Percentiles rank a stretch among this genome's conserved stretches.
phyloP scores from a whole-genome alignment of 768 basidiomycete genomes.

The Dacryopinax primogenitus region DNA sequence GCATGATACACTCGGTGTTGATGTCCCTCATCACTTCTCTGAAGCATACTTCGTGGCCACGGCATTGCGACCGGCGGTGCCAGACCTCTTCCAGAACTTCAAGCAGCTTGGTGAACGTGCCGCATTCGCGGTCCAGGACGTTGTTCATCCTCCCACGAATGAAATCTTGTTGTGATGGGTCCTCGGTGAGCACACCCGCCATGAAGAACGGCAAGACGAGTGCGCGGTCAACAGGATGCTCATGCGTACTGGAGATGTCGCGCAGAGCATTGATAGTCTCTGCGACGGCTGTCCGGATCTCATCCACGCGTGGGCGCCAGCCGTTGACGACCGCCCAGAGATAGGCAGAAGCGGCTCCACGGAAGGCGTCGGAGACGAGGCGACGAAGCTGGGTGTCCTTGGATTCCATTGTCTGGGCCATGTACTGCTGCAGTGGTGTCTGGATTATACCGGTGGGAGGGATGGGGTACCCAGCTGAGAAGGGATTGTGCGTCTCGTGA shows the following conservation, averaged over 20 bases:
- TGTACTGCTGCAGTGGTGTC: not conserved
- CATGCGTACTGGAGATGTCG: not conserved
- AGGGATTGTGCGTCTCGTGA: not conserved
- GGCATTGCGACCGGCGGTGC: not conserved
- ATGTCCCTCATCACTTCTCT: constrained; percentile 39
- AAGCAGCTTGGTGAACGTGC: not conserved
- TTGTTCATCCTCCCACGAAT: constrained; percentile 35
- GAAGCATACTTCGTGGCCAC: constrained; percentile 42
- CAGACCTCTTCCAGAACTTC: constrained; percentile 18
- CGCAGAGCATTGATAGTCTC: constrained; percentile 9
- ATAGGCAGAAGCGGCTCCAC: constrained; percentile 59
- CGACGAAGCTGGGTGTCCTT: constrained; percentile 18
- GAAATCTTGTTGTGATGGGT: constrained; percentile 29
- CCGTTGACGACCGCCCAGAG: constrained; percentile 66
- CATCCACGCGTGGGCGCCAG: constrained; percentile 37
- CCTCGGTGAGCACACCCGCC: constrained; percentile 4
- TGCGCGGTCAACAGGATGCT: constrained; percentile 8
- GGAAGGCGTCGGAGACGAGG: constrained; percentile 43
- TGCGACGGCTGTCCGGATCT: constrained; percentile 4
- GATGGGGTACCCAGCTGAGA: not conserved
- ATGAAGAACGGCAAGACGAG: constrained; percentile 11
- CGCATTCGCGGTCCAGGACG: constrained; percentile 21
- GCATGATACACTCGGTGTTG: constrained; percentile 36
- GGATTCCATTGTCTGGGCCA: not conserved
- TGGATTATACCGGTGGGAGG: not conserved